A percentile compares a stretch with the other conserved stretches of the same genome.
These are phyloP conservation scores for Cutaneotrichosporon cutaneum DNA, from an alignment of 1,284 basidiomycete species.

Conservation along the genomic window DNA sequence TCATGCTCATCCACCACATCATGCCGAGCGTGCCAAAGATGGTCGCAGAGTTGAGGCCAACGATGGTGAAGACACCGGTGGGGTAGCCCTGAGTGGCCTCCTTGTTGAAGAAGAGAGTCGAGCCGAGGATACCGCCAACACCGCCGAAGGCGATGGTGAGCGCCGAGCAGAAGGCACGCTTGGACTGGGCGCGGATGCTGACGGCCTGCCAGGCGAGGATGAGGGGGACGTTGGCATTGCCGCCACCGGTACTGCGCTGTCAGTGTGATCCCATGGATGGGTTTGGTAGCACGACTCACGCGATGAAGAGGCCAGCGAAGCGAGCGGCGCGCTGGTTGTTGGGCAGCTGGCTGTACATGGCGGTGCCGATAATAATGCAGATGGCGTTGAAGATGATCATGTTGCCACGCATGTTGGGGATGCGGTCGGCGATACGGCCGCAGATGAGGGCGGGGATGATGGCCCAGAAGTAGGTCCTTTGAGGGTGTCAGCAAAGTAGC, in stretches of 20 bases:
- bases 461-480: slow-evolving; percentile 46
- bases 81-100: slow-evolving; percentile 33
- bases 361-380: slow-evolving; percentile 17
- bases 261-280: no score
- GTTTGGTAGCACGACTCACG: no score
- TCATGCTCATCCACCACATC: slow-evolving; percentile 11
- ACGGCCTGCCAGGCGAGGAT: slow-evolving; percentile 47
- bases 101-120: slow-evolving; percentile 34
- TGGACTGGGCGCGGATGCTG: slow-evolving; percentile 53
- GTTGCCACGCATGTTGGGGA: slow-evolving; percentile 6
- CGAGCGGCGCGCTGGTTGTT: slow-evolving; percentile 8
- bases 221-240: slow-evolving; percentile 40
- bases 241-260: slow-evolving; percentile 49
- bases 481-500: neutral
- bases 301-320: slow-evolving; percentile 48
- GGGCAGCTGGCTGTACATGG: slow-evolving; percentile 22
- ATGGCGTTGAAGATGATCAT: slow-evolving; percentile 17
- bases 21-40: slow-evolving; percentile 27
- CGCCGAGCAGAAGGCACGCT: slow-evolving; percentile 48
- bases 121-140: slow-evolving; percentile 55
- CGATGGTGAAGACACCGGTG: slow-evolving; percentile 30
- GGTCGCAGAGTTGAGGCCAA: slow-evolving; percentile 31
- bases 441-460: slow-evolving; percentile 45
- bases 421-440: slow-evolving; percentile 49
- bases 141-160: slow-evolving; percentile 52